Conservation (phyloP, 352 stramenopile species). For the Pythium coloratum region DNA sequence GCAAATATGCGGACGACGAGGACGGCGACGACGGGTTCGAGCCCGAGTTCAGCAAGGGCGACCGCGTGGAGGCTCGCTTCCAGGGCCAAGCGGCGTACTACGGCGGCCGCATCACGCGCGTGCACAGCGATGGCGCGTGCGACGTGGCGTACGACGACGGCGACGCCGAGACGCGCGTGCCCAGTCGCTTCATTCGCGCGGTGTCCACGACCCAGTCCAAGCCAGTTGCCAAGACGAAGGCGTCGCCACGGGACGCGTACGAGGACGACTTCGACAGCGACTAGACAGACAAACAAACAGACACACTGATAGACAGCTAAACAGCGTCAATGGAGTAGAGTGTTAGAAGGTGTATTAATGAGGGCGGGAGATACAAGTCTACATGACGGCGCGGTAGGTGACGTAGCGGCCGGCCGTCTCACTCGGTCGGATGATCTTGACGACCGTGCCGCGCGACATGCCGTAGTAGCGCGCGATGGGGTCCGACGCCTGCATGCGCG, state of each 20-base stretch:
- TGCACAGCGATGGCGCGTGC: slow-evolving; percentile 50
- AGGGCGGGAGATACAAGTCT: slow-evolving; percentile 33
- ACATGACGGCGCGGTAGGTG: slow-evolving; percentile 99
- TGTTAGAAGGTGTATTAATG: slow-evolving; percentile 2
- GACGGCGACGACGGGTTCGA: slow-evolving; percentile 36
- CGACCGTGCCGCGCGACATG: slow-evolving; percentile 97
- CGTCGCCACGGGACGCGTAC: slow-evolving; percentile 35
- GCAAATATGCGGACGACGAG: slow-evolving; percentile 25
- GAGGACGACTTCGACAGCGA: slow-evolving; percentile 70
- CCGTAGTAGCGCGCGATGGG: slow-evolving; percentile 97
- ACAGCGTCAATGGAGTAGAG: neutral
- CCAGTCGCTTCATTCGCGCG: slow-evolving; percentile 40
- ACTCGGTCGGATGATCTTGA: slow-evolving; percentile 99
- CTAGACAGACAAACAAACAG: slow-evolving; percentile 13
- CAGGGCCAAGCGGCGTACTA: slow-evolving; percentile 52
- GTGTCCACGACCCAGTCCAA: slow-evolving; percentile 4
- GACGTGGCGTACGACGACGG: slow-evolving; percentile 79
- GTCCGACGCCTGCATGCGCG: slow-evolving; percentile 98
- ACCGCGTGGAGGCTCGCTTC: slow-evolving; percentile 67
- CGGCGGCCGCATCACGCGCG: slow-evolving; percentile 44
- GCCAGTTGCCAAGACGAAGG: slow-evolving; percentile 9
- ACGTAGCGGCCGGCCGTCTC: slow-evolving; percentile 99
- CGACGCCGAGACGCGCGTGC: slow-evolving; percentile 60
- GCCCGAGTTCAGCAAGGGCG: slow-evolving; percentile 49
- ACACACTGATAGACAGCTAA: neutral